Evolutionary conservation across 345 rosid species (phyloP).

Genomic region (Raphanus raphanistrum): DNA sequence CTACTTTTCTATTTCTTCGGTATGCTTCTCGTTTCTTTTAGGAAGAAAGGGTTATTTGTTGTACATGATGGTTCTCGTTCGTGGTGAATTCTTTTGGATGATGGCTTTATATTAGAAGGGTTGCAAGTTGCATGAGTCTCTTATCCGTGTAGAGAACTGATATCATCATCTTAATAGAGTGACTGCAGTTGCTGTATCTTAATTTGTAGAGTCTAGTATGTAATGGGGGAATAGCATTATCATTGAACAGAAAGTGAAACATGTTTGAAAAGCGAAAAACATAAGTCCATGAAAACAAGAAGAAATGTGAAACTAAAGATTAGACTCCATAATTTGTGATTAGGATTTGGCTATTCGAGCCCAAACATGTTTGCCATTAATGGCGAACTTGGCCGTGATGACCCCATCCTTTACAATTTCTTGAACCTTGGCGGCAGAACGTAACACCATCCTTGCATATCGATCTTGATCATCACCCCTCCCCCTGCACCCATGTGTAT

Average conservation of each 20-base stretch:
- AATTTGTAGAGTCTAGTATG: not conserved
- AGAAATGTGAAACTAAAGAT: slow-evolving; percentile 6
- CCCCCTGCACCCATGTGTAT: slow-evolving; percentile 56
- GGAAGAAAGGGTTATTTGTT: slow-evolving; percentile 20
- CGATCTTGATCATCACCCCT: slow-evolving; percentile 55
- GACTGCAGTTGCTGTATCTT: not conserved
- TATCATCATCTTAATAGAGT: not conserved
- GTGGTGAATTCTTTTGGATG: slow-evolving; percentile 20
- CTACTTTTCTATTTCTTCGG: too few species aligned
- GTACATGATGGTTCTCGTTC: slow-evolving; percentile 34
- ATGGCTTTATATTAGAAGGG: slow-evolving; percentile 22
- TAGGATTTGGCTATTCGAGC: slow-evolving; percentile 51
- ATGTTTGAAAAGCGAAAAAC: not conserved
- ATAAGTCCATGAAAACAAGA: slow-evolving; percentile 6
- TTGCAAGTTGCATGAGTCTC: slow-evolving; percentile 1
- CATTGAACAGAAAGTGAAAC: not conserved
- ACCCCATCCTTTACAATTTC: slow-evolving; percentile 37
- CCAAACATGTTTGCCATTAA: slow-evolving; percentile 79
- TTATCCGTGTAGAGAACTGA: not conserved
- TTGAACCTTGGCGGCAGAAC: slow-evolving; percentile 24
- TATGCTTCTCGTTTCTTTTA: slow-evolving; percentile 1
- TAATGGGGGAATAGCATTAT: not conserved
- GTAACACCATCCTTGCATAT: slow-evolving; percentile 56
- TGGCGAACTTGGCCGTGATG: slow-evolving; percentile 54
- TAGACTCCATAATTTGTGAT: slow-evolving; percentile 23